Base-by-base conservation (phyloP, 495 filamentous ascomycete genomes). In the Ramalina intermedia region DNA sequence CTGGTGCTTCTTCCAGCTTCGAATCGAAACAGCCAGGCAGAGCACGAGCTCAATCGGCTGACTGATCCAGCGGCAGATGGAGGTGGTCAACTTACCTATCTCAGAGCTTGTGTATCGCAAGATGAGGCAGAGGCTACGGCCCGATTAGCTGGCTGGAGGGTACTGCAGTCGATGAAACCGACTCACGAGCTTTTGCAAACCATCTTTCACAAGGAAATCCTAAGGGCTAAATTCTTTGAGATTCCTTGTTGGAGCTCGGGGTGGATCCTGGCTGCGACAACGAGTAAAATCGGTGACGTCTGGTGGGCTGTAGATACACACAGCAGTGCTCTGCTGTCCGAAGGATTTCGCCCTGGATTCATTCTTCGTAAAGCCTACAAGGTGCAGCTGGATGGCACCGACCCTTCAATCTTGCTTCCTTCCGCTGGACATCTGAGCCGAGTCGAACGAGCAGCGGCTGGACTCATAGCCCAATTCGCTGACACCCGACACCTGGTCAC, bases 251-350 rank as follows among this genome's bases (percentile, higher is more conserved):
- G 84, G 80, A 63, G 67, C 14, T 63, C 70, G 26, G 69, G 75
- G 48, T 91, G 85, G 84, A 71, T 79, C 52, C 63, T 85, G 41
- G 74, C 79, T 40, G 72, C 82, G 40, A 81, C 72, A 44, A 72
- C 82, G 56, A 82, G 80, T 61, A 71, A 84, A 62, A 74, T 74
- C 55, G 84, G 85, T 37, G 84, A 91, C 62, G 68, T 65, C 26
- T 91, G 84, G 81, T 89, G 80, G 75, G 63, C 88, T 48, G 62
- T 83, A 33, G 78, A 82, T 62, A 56, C 81, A 71, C 74, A 57
- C 61, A 72, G 69, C 36, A 42, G 35, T 24, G 43, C 29, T 45
- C 39, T 24, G 21, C 42, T 27, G 44, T 50, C 43, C 40, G 41
- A 47, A 37, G 43, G 52, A 17, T 29, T 27, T 24, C 29, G 26